Evolutionary conservation across 2,329 filamentous ascomycete species (phyloP).

Genomic region (Exutisphaerella laricina): DNA sequence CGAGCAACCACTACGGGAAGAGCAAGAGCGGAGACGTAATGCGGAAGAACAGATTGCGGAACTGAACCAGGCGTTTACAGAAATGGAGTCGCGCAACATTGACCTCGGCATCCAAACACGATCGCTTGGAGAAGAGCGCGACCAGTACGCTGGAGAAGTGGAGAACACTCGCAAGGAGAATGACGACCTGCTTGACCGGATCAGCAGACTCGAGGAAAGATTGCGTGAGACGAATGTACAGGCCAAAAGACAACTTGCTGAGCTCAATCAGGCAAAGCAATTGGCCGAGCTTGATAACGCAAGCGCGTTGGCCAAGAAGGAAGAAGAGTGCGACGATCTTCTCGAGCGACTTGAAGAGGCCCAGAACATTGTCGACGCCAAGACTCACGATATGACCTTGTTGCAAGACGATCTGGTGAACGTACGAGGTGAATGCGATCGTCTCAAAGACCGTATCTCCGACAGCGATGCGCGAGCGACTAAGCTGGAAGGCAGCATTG

Average conservation of each 20-base stretch:
- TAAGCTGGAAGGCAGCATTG: slow-evolving; percentile 7
- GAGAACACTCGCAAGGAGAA: slow-evolving; percentile 37
- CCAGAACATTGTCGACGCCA: slow-evolving; percentile 3
- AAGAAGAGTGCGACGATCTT: slow-evolving; percentile 42
- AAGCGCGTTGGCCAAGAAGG: slow-evolving; percentile 40
- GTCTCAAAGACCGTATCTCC: slow-evolving; percentile 7
- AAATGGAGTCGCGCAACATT: slow-evolving; percentile 36
- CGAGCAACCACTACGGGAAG: slow-evolving; percentile 49
- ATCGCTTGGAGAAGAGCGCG: slow-evolving; percentile 38
- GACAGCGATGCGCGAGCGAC: neutral
- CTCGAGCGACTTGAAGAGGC: slow-evolving; percentile 33
- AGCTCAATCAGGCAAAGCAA: slow-evolving; percentile 38
- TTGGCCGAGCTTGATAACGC: slow-evolving; percentile 42
- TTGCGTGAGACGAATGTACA: slow-evolving; percentile 24
- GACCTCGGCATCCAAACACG: slow-evolving; percentile 35
- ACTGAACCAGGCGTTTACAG: slow-evolving; percentile 33
- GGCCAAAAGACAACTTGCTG: slow-evolving; percentile 34
- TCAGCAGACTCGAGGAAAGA: slow-evolving; percentile 35
- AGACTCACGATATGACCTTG: slow-evolving; percentile 1
- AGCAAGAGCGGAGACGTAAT: slow-evolving; percentile 35
- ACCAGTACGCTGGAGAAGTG: slow-evolving; percentile 35
- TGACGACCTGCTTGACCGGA: slow-evolving; percentile 38
- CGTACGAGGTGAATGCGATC: slow-evolving; percentile 10
- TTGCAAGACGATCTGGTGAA: slow-evolving; percentile 11
- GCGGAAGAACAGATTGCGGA: slow-evolving; percentile 35